Conservation (phyloP, 306 rosid species). For the Rosa lucieae region DNA sequence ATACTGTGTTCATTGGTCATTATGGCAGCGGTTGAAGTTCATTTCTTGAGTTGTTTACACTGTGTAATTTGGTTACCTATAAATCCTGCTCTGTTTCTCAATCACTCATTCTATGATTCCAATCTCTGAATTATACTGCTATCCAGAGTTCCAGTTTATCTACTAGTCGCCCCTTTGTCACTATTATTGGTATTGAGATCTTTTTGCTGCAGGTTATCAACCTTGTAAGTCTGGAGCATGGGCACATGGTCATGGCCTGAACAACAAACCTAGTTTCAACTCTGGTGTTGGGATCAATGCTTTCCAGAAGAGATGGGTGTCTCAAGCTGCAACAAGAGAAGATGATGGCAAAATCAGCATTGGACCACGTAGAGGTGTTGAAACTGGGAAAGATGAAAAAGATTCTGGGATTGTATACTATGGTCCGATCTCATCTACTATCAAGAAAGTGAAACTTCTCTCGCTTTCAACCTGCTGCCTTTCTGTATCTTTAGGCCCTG, state of each 20-base stretch:
- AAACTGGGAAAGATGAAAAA: conserved; percentile 50
- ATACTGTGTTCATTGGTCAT: neutral
- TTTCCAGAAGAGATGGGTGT: conserved; percentile 70
- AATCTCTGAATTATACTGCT: neutral
- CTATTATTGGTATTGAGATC: neutral
- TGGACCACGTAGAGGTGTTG: conserved; percentile 60
- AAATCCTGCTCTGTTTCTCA: neutral
- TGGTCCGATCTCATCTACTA: conserved; percentile 82
- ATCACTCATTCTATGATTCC: neutral
- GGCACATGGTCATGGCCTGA: conserved; percentile 21
- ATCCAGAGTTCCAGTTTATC: neutral
- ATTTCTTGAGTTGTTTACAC: neutral
- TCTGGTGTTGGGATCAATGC: conserved; percentile 26
- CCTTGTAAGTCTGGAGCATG: conserved; percentile 38
- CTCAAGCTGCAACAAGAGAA: conserved; percentile 49
- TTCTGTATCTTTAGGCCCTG: conserved; percentile 87
- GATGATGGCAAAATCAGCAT: conserved; percentile 79
- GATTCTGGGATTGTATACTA: conserved; percentile 57
- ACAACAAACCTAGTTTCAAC: conserved; percentile 28
- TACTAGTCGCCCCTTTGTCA: neutral
- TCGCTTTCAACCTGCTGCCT: conserved; percentile 96
- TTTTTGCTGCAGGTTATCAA: conserved; percentile 51
- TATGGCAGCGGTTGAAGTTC: neutral
- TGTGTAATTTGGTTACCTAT: neutral
- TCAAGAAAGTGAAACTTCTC: conserved; percentile 86